A percentile compares a stretch with the other conserved stretches of the same genome.
phyloP scores from a whole-genome alignment of 129 eudicot genomes.

The Centella asiatica region DNA sequence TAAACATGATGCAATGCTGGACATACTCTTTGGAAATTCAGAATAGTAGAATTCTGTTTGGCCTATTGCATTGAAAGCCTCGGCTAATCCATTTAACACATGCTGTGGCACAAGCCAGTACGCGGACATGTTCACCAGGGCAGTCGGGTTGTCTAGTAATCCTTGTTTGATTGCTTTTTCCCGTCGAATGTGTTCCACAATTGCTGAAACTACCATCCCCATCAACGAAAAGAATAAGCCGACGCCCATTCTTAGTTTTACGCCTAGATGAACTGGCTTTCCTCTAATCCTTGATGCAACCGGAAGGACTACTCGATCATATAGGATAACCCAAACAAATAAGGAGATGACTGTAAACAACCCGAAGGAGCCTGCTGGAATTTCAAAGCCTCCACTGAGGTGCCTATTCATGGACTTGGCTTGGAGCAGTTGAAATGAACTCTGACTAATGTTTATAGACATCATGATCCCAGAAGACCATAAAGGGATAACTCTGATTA shows the following conservation, averaged over 20 bases:
- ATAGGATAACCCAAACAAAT: slow-evolving; percentile 57
- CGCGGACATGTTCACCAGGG: slow-evolving; percentile 65
- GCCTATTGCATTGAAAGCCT: slow-evolving; percentile 70
- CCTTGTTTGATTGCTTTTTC: slow-evolving; percentile 52
- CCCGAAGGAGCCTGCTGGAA: slow-evolving; percentile 72
- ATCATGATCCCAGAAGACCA: slow-evolving; percentile 81
- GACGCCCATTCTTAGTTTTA: slow-evolving; percentile 63
- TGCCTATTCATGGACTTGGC: slow-evolving; percentile 79
- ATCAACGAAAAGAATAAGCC: slow-evolving; percentile 43
- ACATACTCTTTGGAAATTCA: slow-evolving; percentile 86
- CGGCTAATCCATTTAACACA: slow-evolving; percentile 50
- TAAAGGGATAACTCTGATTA: slow-evolving; percentile 65
- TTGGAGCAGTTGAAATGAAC: slow-evolving; percentile 51
- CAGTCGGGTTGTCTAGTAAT: slow-evolving; percentile 32
- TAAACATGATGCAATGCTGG: slow-evolving; percentile 61
- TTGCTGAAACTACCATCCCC: slow-evolving; percentile 53
- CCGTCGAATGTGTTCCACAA: slow-evolving; percentile 48
- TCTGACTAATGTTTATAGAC: slow-evolving; percentile 42
- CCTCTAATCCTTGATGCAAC: slow-evolving; percentile 46
- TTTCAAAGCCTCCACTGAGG: slow-evolving; percentile 41
- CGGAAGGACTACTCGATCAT: slow-evolving; percentile 68
- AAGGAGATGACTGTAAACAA: slow-evolving; percentile 43
- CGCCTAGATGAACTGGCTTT: slow-evolving; percentile 41
- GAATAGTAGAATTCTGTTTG: slow-evolving; percentile 73
- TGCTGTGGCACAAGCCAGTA: slow-evolving; percentile 72